Base-by-base conservation (phyloP, 495 filamentous ascomycete genomes). In the Cladorrhinum samala region DNA sequence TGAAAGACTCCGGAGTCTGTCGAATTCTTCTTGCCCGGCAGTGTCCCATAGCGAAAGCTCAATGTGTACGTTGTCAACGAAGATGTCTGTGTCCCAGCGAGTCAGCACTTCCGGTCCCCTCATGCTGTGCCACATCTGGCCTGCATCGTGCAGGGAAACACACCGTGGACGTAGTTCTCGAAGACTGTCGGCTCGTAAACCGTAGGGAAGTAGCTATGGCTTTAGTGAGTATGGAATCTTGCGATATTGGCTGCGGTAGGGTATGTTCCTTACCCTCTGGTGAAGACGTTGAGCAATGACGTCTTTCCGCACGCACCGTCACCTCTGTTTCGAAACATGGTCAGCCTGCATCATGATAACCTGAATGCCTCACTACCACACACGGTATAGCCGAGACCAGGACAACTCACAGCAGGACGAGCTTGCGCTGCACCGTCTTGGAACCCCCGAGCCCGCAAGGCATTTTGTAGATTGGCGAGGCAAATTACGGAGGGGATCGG, bases 141-240 rank as follows among this genome's bases (percentile, higher is more conserved):
- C 9, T 9, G 2, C 16, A 14, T 45, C 18, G 18, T 37, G 16
- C 36, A 19, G 43, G n/a, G 19, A 14, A n/a, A 66, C 75, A 61
- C 81, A 95, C 90, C 91, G 71, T 98, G 93, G 54, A 98, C 93
- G 68, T 98, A 98, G 72, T 98, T 98, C 72, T 98, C 92, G 75
- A 98, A 98, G 57, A 98, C 93, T 17, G 93, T 98, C 49, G 93
- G 93, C 68, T 98, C 93, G 69, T 98, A 98, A 60, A 98, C 93
- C 30, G 93, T 96, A 40, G 93, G 93, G 71, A 98, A 98, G 67
- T 94, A 96, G 62, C 89, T 94, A 64, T 14, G 13, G 7, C 36
- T 49, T 20, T 24, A 25, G 41, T 55, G 8, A 52, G 54, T 24
- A 51, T 47, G 20, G 27, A 20, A 19, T 19, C 33, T 57, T 21